Base-by-base conservation (phyloP, 2,329 filamentous ascomycete genomes). In the Aspergillus sojae region DNA sequence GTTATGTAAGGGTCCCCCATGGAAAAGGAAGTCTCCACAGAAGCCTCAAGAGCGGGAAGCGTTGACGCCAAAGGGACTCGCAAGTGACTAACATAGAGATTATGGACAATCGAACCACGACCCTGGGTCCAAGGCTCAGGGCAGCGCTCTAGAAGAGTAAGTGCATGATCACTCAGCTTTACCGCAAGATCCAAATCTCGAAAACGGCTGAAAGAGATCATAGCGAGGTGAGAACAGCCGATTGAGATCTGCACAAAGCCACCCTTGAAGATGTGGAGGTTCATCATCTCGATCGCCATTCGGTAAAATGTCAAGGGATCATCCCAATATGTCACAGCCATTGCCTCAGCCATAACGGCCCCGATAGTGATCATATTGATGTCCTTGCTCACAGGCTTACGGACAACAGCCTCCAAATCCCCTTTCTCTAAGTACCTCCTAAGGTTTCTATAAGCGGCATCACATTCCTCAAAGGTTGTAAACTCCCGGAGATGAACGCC, bases 401-500 rank as follows among this genome's bases (percentile, higher is more conserved):
- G 69, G 39, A 79, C 69, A 50, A 82, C 68, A 26, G 73, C 72
- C 11, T 76, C 73, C 34, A 78, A 80, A 50, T 88, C 88, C 77
- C 85, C 85, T 48, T 80, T 83, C 72, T 86, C 84, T 14, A 93
- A 84, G 70, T 84, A 84, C 2, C 83, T 75, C n/a, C 85, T 84
- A 21, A 90, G 79, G 58, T 84, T 82, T 68, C 88, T 84, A 70
- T 95, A 97, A 60, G 90, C 87, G 21, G 81, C 79, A 72, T 97
- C 94, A 71, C 92, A 96, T 69, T 90, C 87, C 68, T 94, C 88
- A 74, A 89, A 93, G 0, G 86, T 89, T 2, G 89, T 89, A 2
- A 87, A 81, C 1, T 88, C 82, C 39, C 89, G 86, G 14, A 95
- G 81, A 1, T 85, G 77, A 19, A 94, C 84, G 3, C 87, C 91